Conservation (phyloP, 2,329 filamentous ascomycete species). For the Cytospora mali region DNA sequence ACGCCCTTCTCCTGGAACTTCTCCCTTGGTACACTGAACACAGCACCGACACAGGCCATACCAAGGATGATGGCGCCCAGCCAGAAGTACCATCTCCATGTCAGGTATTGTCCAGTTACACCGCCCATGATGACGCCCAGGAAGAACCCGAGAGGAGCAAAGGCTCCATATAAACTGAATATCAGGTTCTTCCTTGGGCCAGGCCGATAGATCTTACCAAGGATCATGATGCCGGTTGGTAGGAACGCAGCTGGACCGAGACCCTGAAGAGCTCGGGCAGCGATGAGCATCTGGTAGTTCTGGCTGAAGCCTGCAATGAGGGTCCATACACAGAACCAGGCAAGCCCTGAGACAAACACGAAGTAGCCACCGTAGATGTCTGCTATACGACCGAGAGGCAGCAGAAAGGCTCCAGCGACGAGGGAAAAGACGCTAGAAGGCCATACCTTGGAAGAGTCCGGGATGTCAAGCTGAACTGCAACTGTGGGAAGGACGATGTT, state of each 20-base stretch:
- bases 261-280: conserved; percentile 74
- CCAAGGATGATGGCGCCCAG: conserved; percentile 54
- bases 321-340: conserved; percentile 70
- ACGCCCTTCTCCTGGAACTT: conserved; percentile 32
- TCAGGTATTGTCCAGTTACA: conserved; percentile 59
- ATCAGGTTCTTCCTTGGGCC: conserved; percentile 73
- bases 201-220: conserved; percentile 69
- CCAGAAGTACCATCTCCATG: conserved; percentile 73
- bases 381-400: conserved; percentile 63
- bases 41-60: conserved; percentile 49
- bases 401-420: conserved; percentile 57
- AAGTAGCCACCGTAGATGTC: conserved; percentile 65
- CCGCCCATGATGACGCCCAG: conserved; percentile 69
- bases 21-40: conserved; percentile 44
- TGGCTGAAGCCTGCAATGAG: conserved; percentile 70
- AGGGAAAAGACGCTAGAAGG: conserved; percentile 64
- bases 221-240: conserved; percentile 68
- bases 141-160: conserved; percentile 61
- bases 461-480: conserved; percentile 63
- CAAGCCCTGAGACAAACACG: conserved; percentile 61
- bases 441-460: conserved; percentile 63
- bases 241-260: conserved; percentile 73
- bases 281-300: conserved; percentile 70
- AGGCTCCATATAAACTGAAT: conserved; percentile 60
- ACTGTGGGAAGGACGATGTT: conserved; percentile 71